phyloP scores from a whole-genome alignment of 2,329 filamentous ascomycete genomes.

The Mollisiaceae sp. region DNA sequence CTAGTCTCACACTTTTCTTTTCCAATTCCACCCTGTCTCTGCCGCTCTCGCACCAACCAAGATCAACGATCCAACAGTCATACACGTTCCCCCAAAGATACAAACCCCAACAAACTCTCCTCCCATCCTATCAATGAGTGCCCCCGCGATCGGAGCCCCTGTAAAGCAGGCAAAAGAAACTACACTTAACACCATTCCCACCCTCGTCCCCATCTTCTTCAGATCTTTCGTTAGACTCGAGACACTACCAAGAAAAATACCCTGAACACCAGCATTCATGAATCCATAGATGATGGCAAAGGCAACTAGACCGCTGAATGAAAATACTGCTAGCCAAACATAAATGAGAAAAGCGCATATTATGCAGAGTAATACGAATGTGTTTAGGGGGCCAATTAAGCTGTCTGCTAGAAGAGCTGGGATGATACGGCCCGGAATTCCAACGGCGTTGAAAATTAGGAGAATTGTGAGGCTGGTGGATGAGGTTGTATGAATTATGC shows the following conservation, averaged over 20 bases:
- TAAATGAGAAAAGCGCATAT: slow-evolving; percentile 33
- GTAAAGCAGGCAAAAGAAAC: slow-evolving; percentile 23
- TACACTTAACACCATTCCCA: slow-evolving; percentile 25
- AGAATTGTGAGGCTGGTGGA: slow-evolving; percentile 19
- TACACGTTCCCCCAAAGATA: slow-evolving; percentile 15
- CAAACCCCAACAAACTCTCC: slow-evolving; percentile 17
- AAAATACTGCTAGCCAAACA: slow-evolving; percentile 35
- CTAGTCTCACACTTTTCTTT: not conserved
- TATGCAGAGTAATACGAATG: slow-evolving; percentile 31
- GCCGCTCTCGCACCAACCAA: not conserved
- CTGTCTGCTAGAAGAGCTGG: slow-evolving; percentile 41
- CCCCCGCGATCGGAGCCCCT: slow-evolving; percentile 26
- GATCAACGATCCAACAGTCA: not conserved
- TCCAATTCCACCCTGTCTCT: not conserved
- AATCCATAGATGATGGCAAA: slow-evolving; percentile 40
- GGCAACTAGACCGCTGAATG: slow-evolving; percentile 38
- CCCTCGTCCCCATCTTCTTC: slow-evolving; percentile 24
- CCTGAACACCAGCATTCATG: slow-evolving; percentile 32
- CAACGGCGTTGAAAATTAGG: slow-evolving; percentile 31
- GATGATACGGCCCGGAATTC: slow-evolving; percentile 36
- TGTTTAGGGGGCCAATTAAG: slow-evolving; percentile 39
- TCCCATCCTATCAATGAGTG: slow-evolving; percentile 8
- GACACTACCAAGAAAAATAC: slow-evolving; percentile 22
- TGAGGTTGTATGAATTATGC: slow-evolving; percentile 5
- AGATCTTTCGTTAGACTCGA: slow-evolving; percentile 21